These are phyloP conservation scores for Zymoseptoria crescenta DNA, from an alignment of 2,329 filamentous ascomycete genomes.

Conservation along the genomic window DNA sequence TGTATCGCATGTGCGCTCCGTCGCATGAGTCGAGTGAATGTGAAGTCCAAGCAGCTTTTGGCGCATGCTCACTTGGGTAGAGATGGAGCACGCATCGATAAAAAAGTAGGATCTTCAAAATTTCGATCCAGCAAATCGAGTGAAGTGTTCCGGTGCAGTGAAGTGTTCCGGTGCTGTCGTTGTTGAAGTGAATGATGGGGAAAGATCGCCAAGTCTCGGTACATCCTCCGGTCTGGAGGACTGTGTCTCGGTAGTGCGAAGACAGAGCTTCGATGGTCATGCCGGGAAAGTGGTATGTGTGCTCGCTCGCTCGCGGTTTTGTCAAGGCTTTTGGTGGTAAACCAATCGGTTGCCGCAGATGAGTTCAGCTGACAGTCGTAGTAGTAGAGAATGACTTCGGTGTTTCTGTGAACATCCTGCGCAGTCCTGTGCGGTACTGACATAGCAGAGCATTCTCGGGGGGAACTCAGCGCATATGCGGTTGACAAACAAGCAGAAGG, in stretches of 20 bases:
- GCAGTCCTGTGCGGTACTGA: not conserved
- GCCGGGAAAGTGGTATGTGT: not conserved
- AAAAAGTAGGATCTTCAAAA: not conserved
- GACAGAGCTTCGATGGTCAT: not conserved
- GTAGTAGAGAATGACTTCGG: no score
- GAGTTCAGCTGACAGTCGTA: not conserved
- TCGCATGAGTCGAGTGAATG: no score
- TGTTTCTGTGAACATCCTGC: not conserved
- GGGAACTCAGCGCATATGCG: not conserved
- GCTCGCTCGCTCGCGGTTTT: not conserved
- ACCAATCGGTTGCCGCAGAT: not conserved
- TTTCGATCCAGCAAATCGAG: not conserved
- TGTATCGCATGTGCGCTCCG: no score
- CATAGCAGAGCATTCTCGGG: not conserved
- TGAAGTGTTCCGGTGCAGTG: no score
- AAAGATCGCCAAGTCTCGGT: not conserved
- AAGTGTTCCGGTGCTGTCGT: no score
- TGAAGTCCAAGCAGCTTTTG: no score
- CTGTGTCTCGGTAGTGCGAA: not conserved
- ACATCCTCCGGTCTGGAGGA: not conserved
- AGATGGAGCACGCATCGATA: not conserved
- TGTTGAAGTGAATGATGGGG: not conserved
- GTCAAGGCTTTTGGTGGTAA: not conserved
- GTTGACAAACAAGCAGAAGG: no score
- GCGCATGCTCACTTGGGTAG: not conserved